phyloP scores from a whole-genome alignment of 768 basidiomycete species.

The Pleurotus cornucopiae region DNA sequence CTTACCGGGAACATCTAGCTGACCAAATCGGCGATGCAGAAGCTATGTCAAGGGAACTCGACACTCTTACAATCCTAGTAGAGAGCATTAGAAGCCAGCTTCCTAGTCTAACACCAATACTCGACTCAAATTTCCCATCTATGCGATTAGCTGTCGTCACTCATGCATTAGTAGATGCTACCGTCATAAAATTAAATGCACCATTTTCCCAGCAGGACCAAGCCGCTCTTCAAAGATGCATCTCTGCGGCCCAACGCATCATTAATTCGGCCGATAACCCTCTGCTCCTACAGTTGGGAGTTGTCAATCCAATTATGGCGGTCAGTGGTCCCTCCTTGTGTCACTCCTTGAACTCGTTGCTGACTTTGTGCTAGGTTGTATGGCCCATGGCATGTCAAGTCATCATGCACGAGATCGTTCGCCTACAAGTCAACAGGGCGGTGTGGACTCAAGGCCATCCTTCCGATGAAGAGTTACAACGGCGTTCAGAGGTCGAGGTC shows the following conservation, averaged over 20 bases:
- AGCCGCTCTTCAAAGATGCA: conserved; percentile 2
- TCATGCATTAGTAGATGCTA: conserved; percentile 7
- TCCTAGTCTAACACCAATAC: background rate
- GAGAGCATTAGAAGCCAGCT: conserved; percentile 23
- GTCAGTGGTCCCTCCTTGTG: conserved; percentile 27
- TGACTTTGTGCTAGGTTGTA: conserved; percentile 28
- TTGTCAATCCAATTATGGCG: conserved; percentile 46
- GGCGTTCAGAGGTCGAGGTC: background rate
- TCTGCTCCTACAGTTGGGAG: conserved; percentile 32
- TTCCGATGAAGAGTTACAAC: conserved; percentile 29
- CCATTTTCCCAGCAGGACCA: conserved; percentile 3
- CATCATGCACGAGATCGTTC: conserved; percentile 41
- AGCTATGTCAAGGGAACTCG: conserved; percentile 27
- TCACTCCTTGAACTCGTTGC: conserved; percentile 7
- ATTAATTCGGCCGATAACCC: conserved; percentile 25
- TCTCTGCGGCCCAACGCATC: conserved; percentile 18
- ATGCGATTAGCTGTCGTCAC: conserved; percentile 34
- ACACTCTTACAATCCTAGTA: conserved; percentile 40
- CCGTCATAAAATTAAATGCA: conserved; percentile 10
- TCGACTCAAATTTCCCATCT: background rate
- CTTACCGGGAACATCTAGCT: background rate
- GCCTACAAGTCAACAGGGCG: conserved; percentile 13
- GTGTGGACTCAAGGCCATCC: conserved; percentile 23
- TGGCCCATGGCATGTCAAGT: conserved; percentile 44
- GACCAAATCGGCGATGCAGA: background rate